phyloP scores from a whole-genome alignment of 2,329 filamentous ascomycete species.

The Pseudovirgaria hyperparasitica region DNA sequence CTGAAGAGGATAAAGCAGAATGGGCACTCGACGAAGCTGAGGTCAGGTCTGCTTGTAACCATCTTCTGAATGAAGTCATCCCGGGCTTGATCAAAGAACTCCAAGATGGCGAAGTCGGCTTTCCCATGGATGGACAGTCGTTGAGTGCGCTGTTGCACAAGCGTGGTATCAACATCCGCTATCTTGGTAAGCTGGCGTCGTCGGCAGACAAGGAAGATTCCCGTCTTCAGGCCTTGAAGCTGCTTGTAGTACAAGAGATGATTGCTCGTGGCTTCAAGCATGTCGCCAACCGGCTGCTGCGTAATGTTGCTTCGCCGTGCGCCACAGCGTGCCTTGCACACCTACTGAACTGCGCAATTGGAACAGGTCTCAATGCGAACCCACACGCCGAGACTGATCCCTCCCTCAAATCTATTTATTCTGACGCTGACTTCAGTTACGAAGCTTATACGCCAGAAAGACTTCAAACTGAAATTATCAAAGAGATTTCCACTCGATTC shows the following conservation, averaged over 20 bases:
- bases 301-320: conserved; percentile 66
- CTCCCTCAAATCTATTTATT: conserved; percentile 61
- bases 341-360: conserved; percentile 86
- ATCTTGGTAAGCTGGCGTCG: conserved; percentile 73
- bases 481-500: conserved; percentile 62
- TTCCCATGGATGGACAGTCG: conserved; percentile 96
- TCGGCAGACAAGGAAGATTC: conserved; percentile 47
- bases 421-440: conserved; percentile 71
- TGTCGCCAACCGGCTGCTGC: conserved; percentile 64
- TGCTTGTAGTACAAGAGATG: conserved; percentile 81
- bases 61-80: conserved; percentile 63
- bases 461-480: conserved; percentile 56
- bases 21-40: conserved; percentile 76
- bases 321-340: conserved; percentile 72
- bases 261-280: conserved; percentile 94
- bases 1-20: conserved; percentile 76
- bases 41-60: conserved; percentile 71
- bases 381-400: conserved; percentile 69
- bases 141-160: conserved; percentile 83
- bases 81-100: conserved; percentile 80
- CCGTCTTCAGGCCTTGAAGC: conserved; percentile 63
- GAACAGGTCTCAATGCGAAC: conserved; percentile 59
- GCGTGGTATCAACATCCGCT: conserved; percentile 92
- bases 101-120: conserved; percentile 83
- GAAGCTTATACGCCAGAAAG: conserved; percentile 63